Evolutionary conservation across 148 eudicot species (phyloP), one percentile per base, ranked within the genome.

Genomic region (Amaranthus cruentus): DNA sequence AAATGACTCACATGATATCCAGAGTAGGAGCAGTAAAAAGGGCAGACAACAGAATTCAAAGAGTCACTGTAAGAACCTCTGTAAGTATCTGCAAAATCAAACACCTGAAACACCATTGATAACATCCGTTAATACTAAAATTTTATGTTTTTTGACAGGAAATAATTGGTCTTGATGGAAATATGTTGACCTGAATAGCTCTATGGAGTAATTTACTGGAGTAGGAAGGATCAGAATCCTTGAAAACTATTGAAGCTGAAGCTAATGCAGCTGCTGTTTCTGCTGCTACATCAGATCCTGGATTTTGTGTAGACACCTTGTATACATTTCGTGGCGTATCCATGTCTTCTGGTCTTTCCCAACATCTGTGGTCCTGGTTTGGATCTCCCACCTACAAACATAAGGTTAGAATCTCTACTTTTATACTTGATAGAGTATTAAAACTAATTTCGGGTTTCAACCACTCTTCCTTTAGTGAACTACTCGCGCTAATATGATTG

Each of bases 321-420:
- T 85, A 94, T 9, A 84, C 97, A 10, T 82, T 88, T 5, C 98
- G 90, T 14, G 86, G 85, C 0, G 98, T 93, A 79, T 91, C 96
- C 98, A 93, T 93, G 78, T 93, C 98, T 79, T 93, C 98, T 0
- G 98, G 98, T 71, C 98, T 85, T 62, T 93, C 97, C 98, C 98
- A 93, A 66, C 98, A 93, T 0, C 48, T 63, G 74, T 94, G 98
- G 76, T 94, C 97, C 47, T 18, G 66, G 81, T 88, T 84, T 15
- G 97, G 88, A 49, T 94, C 95, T 52, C 90, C 98, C 61, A 91
- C 97, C 95, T 91, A 77, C 76, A 74, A 56, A 47, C 47, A 15
- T 4, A 42, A 15, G 38, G 70, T 50, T 50, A 67, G 14, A 9
- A 4, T 18, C 8, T 5, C 7, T 21, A 49, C 46, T 9, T 50